Conservation (phyloP, 352 stramenopile species). For the Globisporangium solare region DNA sequence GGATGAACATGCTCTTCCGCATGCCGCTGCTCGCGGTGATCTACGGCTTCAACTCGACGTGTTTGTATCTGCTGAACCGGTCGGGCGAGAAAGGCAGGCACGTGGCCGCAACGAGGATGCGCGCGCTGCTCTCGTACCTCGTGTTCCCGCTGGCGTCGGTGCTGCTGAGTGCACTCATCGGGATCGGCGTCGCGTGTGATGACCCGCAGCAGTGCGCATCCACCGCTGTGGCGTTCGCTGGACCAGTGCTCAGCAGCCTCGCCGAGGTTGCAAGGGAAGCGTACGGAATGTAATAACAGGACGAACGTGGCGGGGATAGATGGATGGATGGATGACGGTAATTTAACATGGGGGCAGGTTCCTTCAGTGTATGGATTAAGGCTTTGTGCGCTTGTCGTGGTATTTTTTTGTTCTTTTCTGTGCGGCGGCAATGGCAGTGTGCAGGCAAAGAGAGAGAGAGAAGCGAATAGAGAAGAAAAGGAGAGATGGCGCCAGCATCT, state of each 20-base stretch:
- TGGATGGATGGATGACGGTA: background rate
- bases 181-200: conserved; percentile 73
- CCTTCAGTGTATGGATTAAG: background rate
- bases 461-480: conserved; percentile 3
- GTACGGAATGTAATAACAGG: conserved; percentile 39
- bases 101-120: conserved; percentile 23
- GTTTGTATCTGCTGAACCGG: conserved; percentile 52
- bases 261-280: conserved; percentile 33
- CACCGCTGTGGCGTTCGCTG: conserved; percentile 28
- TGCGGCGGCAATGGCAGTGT: background rate
- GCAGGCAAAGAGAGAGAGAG: background rate
- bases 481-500: background rate
- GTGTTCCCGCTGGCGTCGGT: conserved; percentile 62
- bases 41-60: conserved; percentile 64
- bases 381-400: background rate
- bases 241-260: conserved; percentile 27
- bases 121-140: conserved; percentile 42
- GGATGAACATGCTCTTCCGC: conserved; percentile 79
- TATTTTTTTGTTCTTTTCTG: background rate
- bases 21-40: conserved; percentile 62
- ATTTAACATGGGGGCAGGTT: background rate
- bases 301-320: background rate
- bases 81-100: conserved; percentile 15
- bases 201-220: conserved; percentile 49
- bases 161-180: conserved; percentile 49